A percentile compares a stretch with the other conserved stretches of the same genome.
phyloP scores from a whole-genome alignment of 176 grass and related monocot genomes.

The Zoysia pacifica region DNA sequence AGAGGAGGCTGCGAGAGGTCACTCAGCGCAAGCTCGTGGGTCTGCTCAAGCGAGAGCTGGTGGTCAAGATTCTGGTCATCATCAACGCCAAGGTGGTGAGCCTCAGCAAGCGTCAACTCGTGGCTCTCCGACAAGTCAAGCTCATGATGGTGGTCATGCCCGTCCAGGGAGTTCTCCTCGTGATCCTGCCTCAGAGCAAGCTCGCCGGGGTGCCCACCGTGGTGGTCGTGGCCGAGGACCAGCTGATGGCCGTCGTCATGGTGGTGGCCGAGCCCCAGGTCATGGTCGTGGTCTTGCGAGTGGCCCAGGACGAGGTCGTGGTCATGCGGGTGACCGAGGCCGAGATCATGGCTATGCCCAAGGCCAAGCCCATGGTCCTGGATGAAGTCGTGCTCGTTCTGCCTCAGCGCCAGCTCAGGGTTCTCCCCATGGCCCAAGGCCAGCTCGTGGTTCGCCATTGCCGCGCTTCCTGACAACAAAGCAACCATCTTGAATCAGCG shows the following conservation, averaged over 20 bases:
- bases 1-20: constrained; percentile 65
- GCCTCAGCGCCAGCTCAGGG: constrained; percentile 56
- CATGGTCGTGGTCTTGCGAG: constrained; percentile 52
- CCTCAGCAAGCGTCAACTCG: constrained; percentile 68
- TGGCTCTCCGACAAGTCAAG: constrained; percentile 69
- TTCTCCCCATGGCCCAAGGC: constrained; percentile 83
- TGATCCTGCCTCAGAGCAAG: constrained; percentile 72
- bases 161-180: constrained; percentile 48
- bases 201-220: constrained; percentile 54
- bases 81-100: constrained; percentile 62
- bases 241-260: constrained; percentile 59
- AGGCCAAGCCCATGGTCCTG: constrained; percentile 59
- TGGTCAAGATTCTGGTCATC: constrained; percentile 64
- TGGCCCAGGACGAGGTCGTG: constrained; percentile 56
- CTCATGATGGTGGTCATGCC: constrained; percentile 67
- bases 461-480: constrained; percentile 17
- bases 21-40: constrained; percentile 73
- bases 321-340: constrained; percentile 54
- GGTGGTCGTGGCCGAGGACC: constrained; percentile 61
- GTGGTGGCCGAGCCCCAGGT: constrained; percentile 61
- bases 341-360: constrained; percentile 61
- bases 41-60: constrained; percentile 71
- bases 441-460: constrained; percentile 89
- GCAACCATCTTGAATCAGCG: neutral
- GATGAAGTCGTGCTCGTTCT: constrained; percentile 45